Evolutionary conservation across 129 eudicot species (phyloP).

Genomic region (Helianthus annuus): DNA sequence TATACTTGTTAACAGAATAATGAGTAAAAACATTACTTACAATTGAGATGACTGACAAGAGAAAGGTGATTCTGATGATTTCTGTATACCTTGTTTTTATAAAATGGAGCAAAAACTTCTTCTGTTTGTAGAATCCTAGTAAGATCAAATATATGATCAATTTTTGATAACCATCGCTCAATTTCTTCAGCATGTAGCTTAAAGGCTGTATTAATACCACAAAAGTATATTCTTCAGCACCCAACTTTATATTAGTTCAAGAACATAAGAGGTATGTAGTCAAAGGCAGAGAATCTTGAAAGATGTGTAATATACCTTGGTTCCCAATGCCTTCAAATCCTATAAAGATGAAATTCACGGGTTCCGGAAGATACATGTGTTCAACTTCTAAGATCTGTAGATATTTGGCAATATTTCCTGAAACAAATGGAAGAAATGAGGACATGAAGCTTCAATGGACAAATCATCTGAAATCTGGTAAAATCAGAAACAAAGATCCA

Average conservation of each 20-base stretch:
- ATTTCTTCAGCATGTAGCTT: slow-evolving; percentile 78
- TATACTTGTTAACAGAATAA: slow-evolving; percentile 3
- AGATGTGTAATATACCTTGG: slow-evolving; percentile 56
- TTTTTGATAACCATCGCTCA: slow-evolving; percentile 93
- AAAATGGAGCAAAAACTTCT: slow-evolving; percentile 73
- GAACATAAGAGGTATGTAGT: background rate
- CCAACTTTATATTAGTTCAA: slow-evolving; percentile 12
- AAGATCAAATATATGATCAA: slow-evolving; percentile 91
- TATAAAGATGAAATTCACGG: slow-evolving; percentile 89
- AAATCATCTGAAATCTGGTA: too few relatives aligned
- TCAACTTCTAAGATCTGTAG: slow-evolving; percentile 85
- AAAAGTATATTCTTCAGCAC: slow-evolving; percentile 17
- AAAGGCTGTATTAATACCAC: slow-evolving; percentile 52
- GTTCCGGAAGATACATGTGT: slow-evolving; percentile 88
- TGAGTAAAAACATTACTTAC: slow-evolving; percentile 49
- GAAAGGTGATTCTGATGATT: slow-evolving; percentile 57
- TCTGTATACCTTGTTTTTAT: slow-evolving; percentile 64
- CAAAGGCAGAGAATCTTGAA: background rate
- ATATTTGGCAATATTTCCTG: slow-evolving; percentile 87
- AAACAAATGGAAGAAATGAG: slow-evolving; percentile 12
- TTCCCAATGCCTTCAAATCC: slow-evolving; percentile 97
- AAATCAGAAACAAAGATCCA: too few relatives aligned
- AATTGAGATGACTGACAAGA: too few relatives aligned
- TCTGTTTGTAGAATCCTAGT: slow-evolving; percentile 78
- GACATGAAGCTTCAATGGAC: too few relatives aligned